Evolutionary conservation across 441 rosid genomes (phyloP).

Genomic region (Jatropha multifida): DNA sequence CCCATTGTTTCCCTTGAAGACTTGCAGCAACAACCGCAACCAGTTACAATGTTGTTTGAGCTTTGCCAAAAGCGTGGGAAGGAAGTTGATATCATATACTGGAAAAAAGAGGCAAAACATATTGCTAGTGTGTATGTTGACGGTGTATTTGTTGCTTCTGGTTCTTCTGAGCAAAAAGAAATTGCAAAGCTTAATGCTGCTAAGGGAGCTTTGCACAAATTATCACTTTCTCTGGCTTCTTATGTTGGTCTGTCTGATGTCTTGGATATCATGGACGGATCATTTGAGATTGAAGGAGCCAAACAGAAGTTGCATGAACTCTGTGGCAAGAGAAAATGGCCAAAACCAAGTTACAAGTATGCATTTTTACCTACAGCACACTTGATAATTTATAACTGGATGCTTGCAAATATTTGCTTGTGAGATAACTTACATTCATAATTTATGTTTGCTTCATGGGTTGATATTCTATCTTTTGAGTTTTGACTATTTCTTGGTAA

Average conservation of each 20-base stretch:
- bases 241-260: slow-evolving; percentile 14
- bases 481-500: no score
- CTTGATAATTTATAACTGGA: background rate
- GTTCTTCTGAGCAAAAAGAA: slow-evolving; percentile 56
- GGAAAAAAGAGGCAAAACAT: slow-evolving; percentile 31
- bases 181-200: slow-evolving; percentile 66
- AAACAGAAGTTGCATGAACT: slow-evolving; percentile 61
- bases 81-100: slow-evolving; percentile 41
- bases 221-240: slow-evolving; percentile 29
- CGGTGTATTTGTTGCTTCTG: slow-evolving; percentile 48
- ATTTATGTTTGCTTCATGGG: background rate
- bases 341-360: slow-evolving; percentile 63
- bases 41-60: slow-evolving; percentile 53
- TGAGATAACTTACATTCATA: background rate
- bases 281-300: slow-evolving; percentile 46
- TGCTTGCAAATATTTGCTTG: background rate
- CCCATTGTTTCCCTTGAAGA: slow-evolving; percentile 59
- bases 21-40: slow-evolving; percentile 67
- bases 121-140: slow-evolving; percentile 54
- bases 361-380: slow-evolving; percentile 10
- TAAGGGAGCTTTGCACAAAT: slow-evolving; percentile 47
- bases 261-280: slow-evolving; percentile 23
- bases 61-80: slow-evolving; percentile 69
- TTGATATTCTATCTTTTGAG: background rate
- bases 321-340: slow-evolving; percentile 62